A percentile compares a stretch with the other conserved stretches of the same genome.
Conservation (phyloP, 148 eudicot species). For the Amaranthus hypochondriacus region DNA sequence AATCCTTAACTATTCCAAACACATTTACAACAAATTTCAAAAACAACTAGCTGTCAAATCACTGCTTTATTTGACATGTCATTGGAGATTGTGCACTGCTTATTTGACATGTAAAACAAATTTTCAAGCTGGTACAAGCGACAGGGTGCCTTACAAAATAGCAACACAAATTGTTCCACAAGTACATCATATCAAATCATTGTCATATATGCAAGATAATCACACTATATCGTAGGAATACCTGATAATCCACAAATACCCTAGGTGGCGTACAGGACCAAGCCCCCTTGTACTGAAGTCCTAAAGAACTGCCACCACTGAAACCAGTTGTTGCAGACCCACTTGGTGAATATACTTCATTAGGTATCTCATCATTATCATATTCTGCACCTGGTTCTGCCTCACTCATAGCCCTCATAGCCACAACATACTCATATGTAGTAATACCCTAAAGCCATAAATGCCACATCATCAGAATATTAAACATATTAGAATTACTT, state of each 20-base stretch:
- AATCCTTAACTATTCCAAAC: neutral
- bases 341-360: constrained; percentile 68
- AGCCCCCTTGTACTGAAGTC: constrained; percentile 85
- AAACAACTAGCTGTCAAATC: neutral
- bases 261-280: constrained; percentile 98
- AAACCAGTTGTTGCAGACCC: constrained; percentile 91
- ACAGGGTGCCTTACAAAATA: neutral
- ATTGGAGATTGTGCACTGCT: neutral
- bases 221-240: constrained; percentile 22
- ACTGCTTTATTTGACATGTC: neutral
- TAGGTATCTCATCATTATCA: constrained; percentile 61
- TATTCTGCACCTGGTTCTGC: constrained; percentile 64
- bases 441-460: constrained; percentile 69
- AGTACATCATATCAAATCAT: neutral
- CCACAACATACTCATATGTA: constrained; percentile 94
- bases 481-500: neutral
- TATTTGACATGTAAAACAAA: neutral
- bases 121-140: neutral
- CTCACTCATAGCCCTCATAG: constrained; percentile 96
- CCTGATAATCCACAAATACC: constrained; percentile 95
- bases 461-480: neutral
- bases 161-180: neutral
- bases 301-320: constrained; percentile 95
- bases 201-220: neutral
- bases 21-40: neutral